Evolutionary conservation across 2,329 filamentous ascomycete genomes (phyloP).

Genomic region (Atkinsonella hypoxylon): DNA sequence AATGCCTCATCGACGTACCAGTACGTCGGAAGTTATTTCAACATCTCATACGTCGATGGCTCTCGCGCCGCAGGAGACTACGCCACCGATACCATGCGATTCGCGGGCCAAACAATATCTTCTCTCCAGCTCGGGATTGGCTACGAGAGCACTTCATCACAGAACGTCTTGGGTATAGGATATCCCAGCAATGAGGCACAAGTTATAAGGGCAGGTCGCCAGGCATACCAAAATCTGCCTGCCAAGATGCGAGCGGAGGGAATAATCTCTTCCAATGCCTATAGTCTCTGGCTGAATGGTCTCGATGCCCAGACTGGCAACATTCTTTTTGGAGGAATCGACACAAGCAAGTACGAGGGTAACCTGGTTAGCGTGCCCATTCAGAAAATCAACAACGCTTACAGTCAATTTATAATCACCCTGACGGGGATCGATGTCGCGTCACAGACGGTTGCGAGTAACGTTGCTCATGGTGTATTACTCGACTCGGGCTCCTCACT

Average conservation of each 20-base stretch:
- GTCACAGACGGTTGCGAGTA: constrained; percentile 27
- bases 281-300: constrained; percentile 67
- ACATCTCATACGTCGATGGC: constrained; percentile 79
- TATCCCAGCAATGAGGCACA: constrained; percentile 71
- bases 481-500: constrained; percentile 61
- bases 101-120: constrained; percentile 41
- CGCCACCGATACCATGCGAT: constrained; percentile 56
- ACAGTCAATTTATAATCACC: constrained; percentile 56
- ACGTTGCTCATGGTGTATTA: constrained; percentile 48
- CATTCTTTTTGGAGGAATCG: constrained; percentile 66
- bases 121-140: constrained; percentile 63
- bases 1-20: constrained; percentile 65
- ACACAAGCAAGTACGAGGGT: constrained; percentile 52
- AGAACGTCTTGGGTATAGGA: constrained; percentile 79
- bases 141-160: constrained; percentile 44
- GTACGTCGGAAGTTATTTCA: constrained; percentile 65
- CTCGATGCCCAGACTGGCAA: constrained; percentile 51
- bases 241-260: constrained; percentile 49
- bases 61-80: constrained; percentile 70
- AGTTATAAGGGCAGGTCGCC: constrained; percentile 41
- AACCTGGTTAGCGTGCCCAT: constrained; percentile 56
- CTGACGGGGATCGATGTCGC: constrained; percentile 46
- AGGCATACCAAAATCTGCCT: constrained; percentile 57
- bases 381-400: constrained; percentile 38
- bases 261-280: constrained; percentile 53